A percentile compares a stretch with the other conserved stretches of the same genome.
These are phyloP conservation scores for Microcyclosporella mali DNA, from an alignment of 2,329 filamentous ascomycete genomes.

Conservation along the genomic window DNA sequence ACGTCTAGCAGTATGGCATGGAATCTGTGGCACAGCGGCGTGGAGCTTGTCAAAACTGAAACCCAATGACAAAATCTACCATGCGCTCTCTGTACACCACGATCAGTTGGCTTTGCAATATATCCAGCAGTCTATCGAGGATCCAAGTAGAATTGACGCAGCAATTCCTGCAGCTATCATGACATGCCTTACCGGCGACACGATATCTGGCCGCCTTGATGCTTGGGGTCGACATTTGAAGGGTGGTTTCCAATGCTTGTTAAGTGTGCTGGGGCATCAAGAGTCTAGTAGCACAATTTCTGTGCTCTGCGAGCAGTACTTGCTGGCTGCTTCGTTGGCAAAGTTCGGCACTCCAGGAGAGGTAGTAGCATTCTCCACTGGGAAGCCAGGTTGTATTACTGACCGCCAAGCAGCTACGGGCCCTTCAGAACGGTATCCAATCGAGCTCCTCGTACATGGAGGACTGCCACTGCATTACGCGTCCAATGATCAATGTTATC, in stretches of 20 bases:
- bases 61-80: constrained; percentile 1
- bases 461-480: constrained; percentile 6
- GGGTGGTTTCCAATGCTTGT: constrained; percentile 6
- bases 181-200: constrained; percentile 6
- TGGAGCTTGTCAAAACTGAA: constrained; percentile 6
- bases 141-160: constrained; percentile 1
- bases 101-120: constrained; percentile 5
- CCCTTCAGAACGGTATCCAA: not conserved
- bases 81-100: constrained; percentile 5
- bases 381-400: no score
- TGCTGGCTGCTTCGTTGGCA: constrained; percentile 4
- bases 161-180: constrained; percentile 8
- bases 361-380: not conserved
- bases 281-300: constrained; percentile 5
- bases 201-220: constrained; percentile 1
- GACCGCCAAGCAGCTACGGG: not conserved
- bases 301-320: constrained; percentile 4
- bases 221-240: constrained; percentile 2
- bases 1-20: constrained; percentile 6
- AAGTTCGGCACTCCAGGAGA: constrained; percentile 6
- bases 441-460: constrained; percentile 1
- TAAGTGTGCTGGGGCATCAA: constrained; percentile 3
- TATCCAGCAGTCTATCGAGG: constrained; percentile 6
- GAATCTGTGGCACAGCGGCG: constrained; percentile 8
- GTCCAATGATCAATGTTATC: not conserved